Percentiles rank a stretch among this genome's conserved stretches.
phyloP scores from a whole-genome alignment of 2,329 filamentous ascomycete genomes.

The Tolypocladium cylindrosporum region DNA sequence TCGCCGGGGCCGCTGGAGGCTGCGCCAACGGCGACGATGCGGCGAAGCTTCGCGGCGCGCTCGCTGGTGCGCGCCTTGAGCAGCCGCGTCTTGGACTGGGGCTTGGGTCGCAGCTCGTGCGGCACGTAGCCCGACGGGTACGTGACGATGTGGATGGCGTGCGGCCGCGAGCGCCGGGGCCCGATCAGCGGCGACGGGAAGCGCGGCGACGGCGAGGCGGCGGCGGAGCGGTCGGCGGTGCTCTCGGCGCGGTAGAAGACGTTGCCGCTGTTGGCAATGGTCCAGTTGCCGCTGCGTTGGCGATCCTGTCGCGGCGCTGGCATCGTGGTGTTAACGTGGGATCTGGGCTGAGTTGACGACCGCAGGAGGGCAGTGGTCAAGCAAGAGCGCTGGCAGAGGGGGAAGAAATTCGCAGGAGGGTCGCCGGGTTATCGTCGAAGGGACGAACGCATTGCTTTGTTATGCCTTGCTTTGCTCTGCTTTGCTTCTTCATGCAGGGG shows the following conservation, averaged over 20 bases:
- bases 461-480: too few species aligned
- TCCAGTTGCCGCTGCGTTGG: conserved; percentile 11
- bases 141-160: conserved; percentile 32
- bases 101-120: conserved; percentile 26
- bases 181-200: conserved; percentile 29
- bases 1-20: not conserved
- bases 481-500: not conserved
- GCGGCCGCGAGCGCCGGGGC: conserved; percentile 26
- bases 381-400: not conserved
- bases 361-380: not conserved
- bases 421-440: not conserved
- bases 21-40: not conserved
- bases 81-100: not conserved
- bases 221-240: conserved; percentile 1
- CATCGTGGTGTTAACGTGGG: conserved; percentile 2
- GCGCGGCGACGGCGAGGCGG: not conserved
- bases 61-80: not conserved
- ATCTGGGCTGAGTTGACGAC: not conserved
- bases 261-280: conserved; percentile 13
- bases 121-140: conserved; percentile 34
- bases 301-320: conserved; percentile 3
- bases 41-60: not conserved
- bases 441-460: not conserved
- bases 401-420: not conserved
- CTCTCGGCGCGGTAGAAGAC: conserved; percentile 17